Conservation (phyloP, 176 grass and related monocot species). For the Lolium rigidum region DNA sequence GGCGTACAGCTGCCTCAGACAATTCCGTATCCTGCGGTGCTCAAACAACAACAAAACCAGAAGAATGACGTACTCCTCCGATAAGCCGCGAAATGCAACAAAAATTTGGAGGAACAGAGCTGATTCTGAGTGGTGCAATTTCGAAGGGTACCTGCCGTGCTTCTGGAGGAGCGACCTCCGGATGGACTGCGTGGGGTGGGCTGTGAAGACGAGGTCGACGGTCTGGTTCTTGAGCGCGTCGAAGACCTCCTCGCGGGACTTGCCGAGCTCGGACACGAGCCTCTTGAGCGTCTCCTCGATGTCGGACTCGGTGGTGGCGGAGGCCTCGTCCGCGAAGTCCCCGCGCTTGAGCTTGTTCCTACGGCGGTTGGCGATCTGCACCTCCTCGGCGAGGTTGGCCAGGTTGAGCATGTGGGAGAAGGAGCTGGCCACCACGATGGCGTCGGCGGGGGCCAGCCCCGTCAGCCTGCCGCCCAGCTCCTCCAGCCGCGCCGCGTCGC, state of each 20-base stretch:
- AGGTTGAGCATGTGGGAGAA: conserved; percentile 96
- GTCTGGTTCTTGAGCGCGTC: conserved; percentile 86
- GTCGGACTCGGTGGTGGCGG: conserved; percentile 79
- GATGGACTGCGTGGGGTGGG: conserved; percentile 88
- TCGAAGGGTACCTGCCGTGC: conserved; percentile 25
- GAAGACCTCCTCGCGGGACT: conserved; percentile 70
- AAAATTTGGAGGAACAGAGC: background rate
- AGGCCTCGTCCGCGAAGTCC: conserved; percentile 69
- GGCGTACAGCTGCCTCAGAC: conserved; percentile 63
- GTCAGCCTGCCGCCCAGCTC: conserved; percentile 68
- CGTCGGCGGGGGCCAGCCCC: conserved; percentile 54
- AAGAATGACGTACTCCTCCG: too few species aligned
- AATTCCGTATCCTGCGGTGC: conserved; percentile 82
- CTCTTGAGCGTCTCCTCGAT: conserved; percentile 81
- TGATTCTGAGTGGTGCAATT: too few species aligned
- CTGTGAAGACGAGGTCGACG: conserved; percentile 87
- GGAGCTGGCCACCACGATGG: conserved; percentile 77
- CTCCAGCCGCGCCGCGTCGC: conserved; percentile 51
- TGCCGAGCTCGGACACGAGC: conserved; percentile 61
- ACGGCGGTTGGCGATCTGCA: conserved; percentile 73
- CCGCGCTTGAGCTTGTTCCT: conserved; percentile 71
- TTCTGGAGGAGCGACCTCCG: conserved; percentile 87
- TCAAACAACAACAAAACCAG: too few species aligned
- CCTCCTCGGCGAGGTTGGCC: conserved; percentile 86
- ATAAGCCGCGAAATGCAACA: conserved; percentile 1